Base-by-base conservation (phyloP, 2,329 filamentous ascomycete species). In the Colletotrichum aenigma region DNA sequence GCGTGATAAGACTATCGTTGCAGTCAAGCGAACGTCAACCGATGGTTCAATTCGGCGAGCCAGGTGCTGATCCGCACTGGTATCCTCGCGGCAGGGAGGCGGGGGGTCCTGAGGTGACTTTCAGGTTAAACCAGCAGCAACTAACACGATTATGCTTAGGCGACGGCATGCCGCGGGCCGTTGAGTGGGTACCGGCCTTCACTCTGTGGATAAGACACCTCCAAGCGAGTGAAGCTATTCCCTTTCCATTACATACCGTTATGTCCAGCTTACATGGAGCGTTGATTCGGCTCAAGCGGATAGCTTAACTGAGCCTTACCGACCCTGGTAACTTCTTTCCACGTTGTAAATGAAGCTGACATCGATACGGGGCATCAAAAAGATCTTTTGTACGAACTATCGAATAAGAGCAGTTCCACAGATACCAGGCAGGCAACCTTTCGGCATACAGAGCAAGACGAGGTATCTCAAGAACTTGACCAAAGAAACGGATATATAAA, bases 401-500 rank as follows among this genome's bases (percentile, higher is more conserved):
- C n/a, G 43, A 52, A 52, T 6, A 52, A 52, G 43, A 21, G 43
- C 10, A 52, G 43, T 52, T 21, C 43, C 43, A 52, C 43, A 21
- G 6, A 21, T 13, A 21, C 43, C n/a, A 21, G 43, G 43, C 43
- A 52, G n/a, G n/a, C n/a, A 21, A 13, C 43, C 43, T 21, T 0
- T 52, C 10, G 12, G 0, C n/a, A 4, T 13, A 0, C n/a, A 21
- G 0, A 52, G 43, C 16, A 12, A 7, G 43, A 13, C 43, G n/a
- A 52, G n/a, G 16, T 1, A 52, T 52, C 0, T 13, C 0, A 13
- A 13, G n/a, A 12, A 52, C 43, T 52, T 13, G 4, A 13, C 10
- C 1, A 21, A 21, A 21, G 43, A 24, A 52, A 52, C 21, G 55
- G 3, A 28, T 28, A 58, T 58, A 28, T 28, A 58, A 58, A 58